Base-by-base conservation (phyloP, 352 stramenopile species). In the Thraustochytrium sp. region DNA sequence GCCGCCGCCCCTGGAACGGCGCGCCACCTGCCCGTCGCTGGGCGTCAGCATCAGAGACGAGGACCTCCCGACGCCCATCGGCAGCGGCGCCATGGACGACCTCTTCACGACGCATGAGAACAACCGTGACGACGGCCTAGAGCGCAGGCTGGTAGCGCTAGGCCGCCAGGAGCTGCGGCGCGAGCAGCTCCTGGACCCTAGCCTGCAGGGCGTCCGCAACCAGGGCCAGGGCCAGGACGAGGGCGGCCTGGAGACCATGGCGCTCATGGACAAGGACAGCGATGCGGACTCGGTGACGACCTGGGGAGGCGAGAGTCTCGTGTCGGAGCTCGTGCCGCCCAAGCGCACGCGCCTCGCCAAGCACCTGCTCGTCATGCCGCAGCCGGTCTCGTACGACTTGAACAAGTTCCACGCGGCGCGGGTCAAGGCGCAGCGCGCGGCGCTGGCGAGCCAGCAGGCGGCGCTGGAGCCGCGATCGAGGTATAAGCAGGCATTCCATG, bases 41-140 rank as follows among this genome's bases (percentile, higher is more conserved):
- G 18, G 56, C 8, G 23, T 37, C n/a, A 3, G 9, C 16, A 29
- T 48, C 36, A 18, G 5, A 21, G 26, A 37, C n/a, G n/a, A 64
- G 64, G 64, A 76, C 8, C 9, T 53, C 38, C 23, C 3, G 48
- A 31, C 8, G 16, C 64, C 36, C n/a, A n/a, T n/a, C 26, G 64
- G 64, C 9, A 76, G 21, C 23, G 68, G 68, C 4, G 68, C 68
- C 16, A 80, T 80, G 68, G 68, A 80, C 38, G 68, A 80, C 38
- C 37, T 80, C 48, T 63, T 80, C 49, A 80, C 68, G 51, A 51
- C 34, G 11, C 26, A 63, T 4, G 53, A 61, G 34, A 80, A 80
- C 38, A 42, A n/a, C 53, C 42, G 38, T 3, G 68, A 80, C 51
- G 68, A 80, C 26, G 68, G 38, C 18, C 53, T 80, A 9, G 68